phyloP scores from a whole-genome alignment of 306 rosid genomes.

The Lathyrus oleraceus region DNA sequence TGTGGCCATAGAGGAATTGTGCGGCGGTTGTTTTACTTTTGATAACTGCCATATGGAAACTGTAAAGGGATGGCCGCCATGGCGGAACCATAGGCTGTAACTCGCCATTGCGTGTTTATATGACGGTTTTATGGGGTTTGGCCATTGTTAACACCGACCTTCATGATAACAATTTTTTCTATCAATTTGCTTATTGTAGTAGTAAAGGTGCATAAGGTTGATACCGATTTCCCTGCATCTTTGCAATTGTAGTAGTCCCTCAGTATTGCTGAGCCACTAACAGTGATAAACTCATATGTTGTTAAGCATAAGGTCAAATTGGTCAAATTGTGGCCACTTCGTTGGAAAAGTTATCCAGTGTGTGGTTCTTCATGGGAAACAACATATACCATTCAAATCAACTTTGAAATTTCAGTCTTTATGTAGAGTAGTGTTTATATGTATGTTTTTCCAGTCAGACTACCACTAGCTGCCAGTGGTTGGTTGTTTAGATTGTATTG shows the following conservation, averaged over 20 bases:
- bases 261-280: background rate
- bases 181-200: too few species aligned
- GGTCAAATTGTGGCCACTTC: background rate
- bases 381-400: background rate
- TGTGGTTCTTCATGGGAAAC: background rate
- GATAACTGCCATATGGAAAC: too few species aligned
- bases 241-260: background rate
- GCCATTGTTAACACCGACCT: too few species aligned
- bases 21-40: too few species aligned
- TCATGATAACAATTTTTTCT: too few species aligned
- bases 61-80: too few species aligned
- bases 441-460: background rate
- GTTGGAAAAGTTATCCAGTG: too few species aligned
- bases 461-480: background rate
- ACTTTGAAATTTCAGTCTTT: background rate
- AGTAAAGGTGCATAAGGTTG: background rate
- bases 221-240: background rate
- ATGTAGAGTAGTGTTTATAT: background rate
- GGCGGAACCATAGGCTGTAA: too few species aligned
- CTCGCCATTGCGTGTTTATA: too few species aligned
- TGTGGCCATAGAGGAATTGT: too few species aligned
- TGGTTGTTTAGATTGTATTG: background rate
- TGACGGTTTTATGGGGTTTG: too few species aligned
- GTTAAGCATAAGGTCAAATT: background rate
- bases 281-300: background rate